Conservation (phyloP, 805 yeast species). For the Zygotorulaspora florentina region DNA sequence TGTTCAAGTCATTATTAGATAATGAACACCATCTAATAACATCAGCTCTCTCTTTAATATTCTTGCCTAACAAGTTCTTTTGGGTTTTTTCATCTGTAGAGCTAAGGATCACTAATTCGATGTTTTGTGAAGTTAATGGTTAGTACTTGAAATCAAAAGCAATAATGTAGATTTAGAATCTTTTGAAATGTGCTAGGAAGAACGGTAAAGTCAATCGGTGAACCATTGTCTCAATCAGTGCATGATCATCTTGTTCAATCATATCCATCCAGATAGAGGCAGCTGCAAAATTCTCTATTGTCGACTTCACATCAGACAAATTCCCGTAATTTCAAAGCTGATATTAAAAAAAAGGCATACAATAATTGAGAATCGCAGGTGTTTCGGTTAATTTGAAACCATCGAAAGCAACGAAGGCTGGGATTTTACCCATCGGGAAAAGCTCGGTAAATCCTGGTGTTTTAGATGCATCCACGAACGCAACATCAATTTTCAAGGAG, state of each 20-base stretch:
- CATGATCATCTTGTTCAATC: conserved; percentile 10
- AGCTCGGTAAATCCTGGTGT: conserved; percentile 35
- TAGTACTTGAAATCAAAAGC: conserved; percentile 6
- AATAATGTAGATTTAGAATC: too few relatives aligned
- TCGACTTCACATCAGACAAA: background rate
- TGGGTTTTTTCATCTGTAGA: conserved; percentile 36
- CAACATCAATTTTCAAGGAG: conserved; percentile 57
- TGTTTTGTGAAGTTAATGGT: background rate
- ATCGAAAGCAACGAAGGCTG: conserved; percentile 69
- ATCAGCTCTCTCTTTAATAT: conserved; percentile 52
- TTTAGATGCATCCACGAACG: conserved; percentile 41
- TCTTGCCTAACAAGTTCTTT: conserved; percentile 55
- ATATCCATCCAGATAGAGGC: conserved; percentile 39
- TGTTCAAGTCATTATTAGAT: conserved; percentile 62
- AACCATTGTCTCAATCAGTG: too few relatives aligned
- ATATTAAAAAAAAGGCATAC: conserved; percentile 19
- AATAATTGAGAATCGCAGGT: conserved; percentile 57
- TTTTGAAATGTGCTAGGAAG: too few relatives aligned
- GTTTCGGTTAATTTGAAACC: conserved; percentile 69
- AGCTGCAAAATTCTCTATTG: conserved; percentile 21
- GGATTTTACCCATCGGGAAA: conserved; percentile 64
- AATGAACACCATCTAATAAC: conserved; percentile 76
- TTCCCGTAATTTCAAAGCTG: background rate
- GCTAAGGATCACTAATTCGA: conserved; percentile 29
- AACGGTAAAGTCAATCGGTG: too few relatives aligned